These are phyloP conservation scores for Betula pendula DNA, from an alignment of 306 rosid species.

Conservation along the genomic window DNA sequence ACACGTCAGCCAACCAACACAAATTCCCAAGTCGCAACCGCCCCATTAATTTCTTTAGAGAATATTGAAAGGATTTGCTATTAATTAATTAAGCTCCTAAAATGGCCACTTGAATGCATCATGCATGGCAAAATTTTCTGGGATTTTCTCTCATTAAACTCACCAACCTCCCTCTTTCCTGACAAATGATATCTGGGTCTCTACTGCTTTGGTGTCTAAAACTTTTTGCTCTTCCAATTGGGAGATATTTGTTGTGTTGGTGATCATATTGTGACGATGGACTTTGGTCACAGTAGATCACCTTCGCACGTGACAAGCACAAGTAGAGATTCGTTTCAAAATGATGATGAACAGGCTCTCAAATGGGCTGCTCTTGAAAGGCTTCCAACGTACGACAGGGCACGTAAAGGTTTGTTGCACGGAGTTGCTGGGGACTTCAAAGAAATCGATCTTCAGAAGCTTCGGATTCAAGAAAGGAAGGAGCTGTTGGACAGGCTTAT, in stretches of 20 bases:
- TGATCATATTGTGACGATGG: constrained; percentile 2
- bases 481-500: constrained; percentile 37
- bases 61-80: too few species aligned
- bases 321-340: not conserved
- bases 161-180: not conserved
- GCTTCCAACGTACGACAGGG: constrained; percentile 33
- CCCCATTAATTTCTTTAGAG: too few species aligned
- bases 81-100: too few species aligned
- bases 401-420: constrained; percentile 32
- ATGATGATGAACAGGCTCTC: constrained; percentile 34
- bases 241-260: not conserved
- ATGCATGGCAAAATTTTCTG: not conserved
- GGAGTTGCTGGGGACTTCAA: constrained; percentile 10
- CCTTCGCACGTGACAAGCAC: not conserved
- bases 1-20: too few species aligned
- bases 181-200: not conserved
- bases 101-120: not conserved
- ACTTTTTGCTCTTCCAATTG: too few species aligned
- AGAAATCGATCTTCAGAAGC: constrained; percentile 15
- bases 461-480: constrained; percentile 34
- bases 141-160: not conserved
- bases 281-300: not conserved
- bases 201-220: not conserved
- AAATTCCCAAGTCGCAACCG: too few species aligned
- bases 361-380: constrained; percentile 45